Evolutionary conservation across 106 monocot species (phyloP), one percentile per base, ranked within the genome.

Genomic region (Ottelia alismoides): DNA sequence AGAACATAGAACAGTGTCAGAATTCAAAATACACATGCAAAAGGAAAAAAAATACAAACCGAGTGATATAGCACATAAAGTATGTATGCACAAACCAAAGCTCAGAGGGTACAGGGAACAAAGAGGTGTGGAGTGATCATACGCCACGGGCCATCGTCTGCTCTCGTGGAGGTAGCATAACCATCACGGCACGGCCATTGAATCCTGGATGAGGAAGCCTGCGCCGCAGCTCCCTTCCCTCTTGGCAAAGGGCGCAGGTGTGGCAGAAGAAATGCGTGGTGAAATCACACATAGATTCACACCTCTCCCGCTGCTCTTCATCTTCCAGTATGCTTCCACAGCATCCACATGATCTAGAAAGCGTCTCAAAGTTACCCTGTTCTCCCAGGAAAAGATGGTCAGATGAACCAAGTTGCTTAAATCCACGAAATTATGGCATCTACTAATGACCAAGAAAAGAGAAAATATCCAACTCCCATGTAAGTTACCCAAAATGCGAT

Each of bases 151-250:
- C 74, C 91, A 92, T 85, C 18, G 49, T 74, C 56, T 92, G 82
- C 54, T 79, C 74, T 44, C 6, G 40, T 2, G 92, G 82, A 25
- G 82, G 81, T 45, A 76, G 45, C 85, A 78, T 78, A 54, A 81
- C 60, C 27, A 74, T 18, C 16, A 69, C 29, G 10, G 67, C 25
- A 10, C 51, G 73, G 2, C 47, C 51, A 4, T 57, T 76, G 57
- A 91, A 81, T 2, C 90, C 81, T 31, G 84, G 90, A 45, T 85
- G 81, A 19, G 75, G 91, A 27, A 81, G 35, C 58, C 77, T 55
- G 55, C 84, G 84, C 27, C 91, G 84, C 26, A 91, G 70, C 61
- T 91, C 81, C 0, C 84, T 74, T 11, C 80, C 91, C 70, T 91
- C 84, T 70, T 84, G 84, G 71, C 81, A 85, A 23, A 92, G 76